Evolutionary conservation across 2,329 filamentous ascomycete species (phyloP).

Genomic region (Rutstroemia sydowiana): DNA sequence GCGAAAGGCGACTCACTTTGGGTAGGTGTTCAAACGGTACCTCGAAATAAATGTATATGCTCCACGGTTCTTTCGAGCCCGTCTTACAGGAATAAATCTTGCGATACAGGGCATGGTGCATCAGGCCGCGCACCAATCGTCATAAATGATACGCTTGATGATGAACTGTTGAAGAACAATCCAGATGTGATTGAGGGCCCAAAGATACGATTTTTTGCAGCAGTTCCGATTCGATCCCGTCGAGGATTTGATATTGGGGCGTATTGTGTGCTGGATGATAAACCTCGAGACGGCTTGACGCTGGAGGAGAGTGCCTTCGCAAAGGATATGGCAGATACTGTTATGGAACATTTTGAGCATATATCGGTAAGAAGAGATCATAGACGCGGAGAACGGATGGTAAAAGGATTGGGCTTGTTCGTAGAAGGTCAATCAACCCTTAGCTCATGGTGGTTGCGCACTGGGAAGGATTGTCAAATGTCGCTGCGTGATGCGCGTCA

Average conservation of each 20-base stretch:
- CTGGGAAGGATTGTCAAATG: no score
- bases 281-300: slow-evolving; percentile 43
- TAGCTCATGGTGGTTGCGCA: slow-evolving; percentile 23
- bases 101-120: no score
- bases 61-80: neutral
- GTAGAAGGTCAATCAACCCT: slow-evolving; percentile 46
- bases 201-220: slow-evolving; percentile 27
- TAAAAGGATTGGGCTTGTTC: slow-evolving; percentile 46
- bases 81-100: no score
- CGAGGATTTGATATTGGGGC: slow-evolving; percentile 44
- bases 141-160: slow-evolving; percentile 25
- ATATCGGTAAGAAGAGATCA: slow-evolving; percentile 46
- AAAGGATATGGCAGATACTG: slow-evolving; percentile 47
- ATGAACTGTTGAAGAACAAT: slow-evolving; percentile 26
- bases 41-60: neutral
- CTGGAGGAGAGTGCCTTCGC: slow-evolving; percentile 46
- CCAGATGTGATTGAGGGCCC: slow-evolving; percentile 26
- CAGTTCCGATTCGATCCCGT: slow-evolving; percentile 29
- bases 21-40: slow-evolving; percentile 28
- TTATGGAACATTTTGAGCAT: slow-evolving; percentile 56
- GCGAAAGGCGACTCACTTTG: slow-evolving; percentile 28
- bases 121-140: slow-evolving; percentile 27
- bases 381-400: slow-evolving; percentile 47
- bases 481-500: no score
- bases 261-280: slow-evolving; percentile 52